Base-by-base conservation (phyloP, 2,329 filamentous ascomycete species). In the Cephalotrichum gorgonifer region DNA sequence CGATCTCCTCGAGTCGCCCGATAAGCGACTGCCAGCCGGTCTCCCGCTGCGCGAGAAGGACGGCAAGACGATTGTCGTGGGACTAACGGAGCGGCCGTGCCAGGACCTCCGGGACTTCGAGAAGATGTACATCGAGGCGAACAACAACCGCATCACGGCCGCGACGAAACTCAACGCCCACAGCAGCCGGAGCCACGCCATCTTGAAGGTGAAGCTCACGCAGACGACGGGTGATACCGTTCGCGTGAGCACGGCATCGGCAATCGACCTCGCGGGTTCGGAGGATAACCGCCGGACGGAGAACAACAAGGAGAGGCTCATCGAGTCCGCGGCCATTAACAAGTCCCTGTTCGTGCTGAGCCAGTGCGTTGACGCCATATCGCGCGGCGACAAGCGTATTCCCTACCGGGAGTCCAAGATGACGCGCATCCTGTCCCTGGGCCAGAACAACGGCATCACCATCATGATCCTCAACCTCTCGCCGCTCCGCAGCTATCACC, bases 321-420 rank as follows among this genome's bases (percentile, higher is more conserved):
- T 95, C n/a, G 91, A 97, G 66, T 95, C 89, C 35, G 89, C 91
- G 0, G 91, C 88, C 60, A 97, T 97, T 72, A 97, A 97, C 75
- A 97, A 96, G 70, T 94, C 88, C 54, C 74, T 97, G 6, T 97
- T 97, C 59, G 90, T 96, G 17, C 71, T 97, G 44, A 91, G 88
- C 41, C 89, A 95, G 63, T 97, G 91, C 58, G 91, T 97, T 48
- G 91, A 97, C 62, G 91, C 91, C 50, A 97, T 97, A 61, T 86
- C 85, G 1, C 72, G 79, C 23, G 79, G 79, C 28, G 80, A 84
- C 62, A 78, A 75, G 57, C 80, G 91, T 30, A 91, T 97, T 59
- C 91, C 93, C 0, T 97, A 95, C 64, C 78, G 91, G 50, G 91
- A 96, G 63, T 93, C 86, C 48, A 96, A 97, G 72, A 96, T 97